Evolutionary conservation across 2,329 filamentous ascomycete genomes (phyloP), one percentile per base, ranked within the genome.

Genomic region (Cadophora malorum): DNA sequence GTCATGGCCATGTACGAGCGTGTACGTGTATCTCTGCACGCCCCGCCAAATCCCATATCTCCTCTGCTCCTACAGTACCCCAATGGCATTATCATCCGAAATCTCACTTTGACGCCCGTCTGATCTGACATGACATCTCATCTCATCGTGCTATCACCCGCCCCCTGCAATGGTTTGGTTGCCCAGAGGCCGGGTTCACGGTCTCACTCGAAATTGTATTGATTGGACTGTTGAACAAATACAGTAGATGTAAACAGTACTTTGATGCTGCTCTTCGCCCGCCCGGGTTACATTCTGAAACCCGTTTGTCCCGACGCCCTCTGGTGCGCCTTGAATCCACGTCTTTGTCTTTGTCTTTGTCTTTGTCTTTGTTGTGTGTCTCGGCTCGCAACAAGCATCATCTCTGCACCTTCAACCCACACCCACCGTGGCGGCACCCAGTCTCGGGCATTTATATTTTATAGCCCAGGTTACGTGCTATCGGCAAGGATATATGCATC

Each of bases 111-210:
- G 23, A 14, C 31, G 33, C 55, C 55, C 53, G 31, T 33, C 14
- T 35, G 53, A 41, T 58, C 53, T 35, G 53, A 21, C 53, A 56
- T 56, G n/a, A 38, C 28, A 56, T 56, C 33, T 58, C 55, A 41
- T 58, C 55, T 38, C 55, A 58, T 58, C 14, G 25, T 55, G 5
- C 16, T 55, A 28, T 28, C 28, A 28, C 52, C 19, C 52, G 31
- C 53, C 28, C 14, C 10, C 14, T 31, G 23, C 23, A 53, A 25
- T 53, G 23, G n/a, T 23, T 23, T 52, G 21, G 52, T 31, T 31
- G n/a, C 45, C n/a, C 45, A 21, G 45, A 49, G 19, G 45, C 45
- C 6, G n/a, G 45, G 19, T 49, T 6, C 41, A 45, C 14, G 14
- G 50, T 28, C 28, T 28, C 28, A 28, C 28, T 28, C 28, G 28